A percentile compares a stretch with the other conserved stretches of the same genome.
phyloP scores from a whole-genome alignment of 768 basidiomycete genomes.

The Phylloporus rhodoxanthus region DNA sequence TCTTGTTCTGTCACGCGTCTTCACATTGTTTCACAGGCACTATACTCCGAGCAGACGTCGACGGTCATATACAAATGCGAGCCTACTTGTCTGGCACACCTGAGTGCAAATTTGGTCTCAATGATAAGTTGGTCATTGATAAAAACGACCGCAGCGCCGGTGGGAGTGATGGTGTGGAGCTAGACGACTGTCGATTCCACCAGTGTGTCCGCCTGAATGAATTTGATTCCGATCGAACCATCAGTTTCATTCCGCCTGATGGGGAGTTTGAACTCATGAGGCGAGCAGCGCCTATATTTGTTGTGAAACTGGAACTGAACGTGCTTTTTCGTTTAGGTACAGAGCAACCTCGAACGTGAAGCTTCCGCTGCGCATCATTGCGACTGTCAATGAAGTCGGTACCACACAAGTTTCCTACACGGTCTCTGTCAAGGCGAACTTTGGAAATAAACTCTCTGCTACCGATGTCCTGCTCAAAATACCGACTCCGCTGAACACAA shows the following conservation, averaged over 20 bases:
- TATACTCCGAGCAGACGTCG: constrained; percentile 91
- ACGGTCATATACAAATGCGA: constrained; percentile 97
- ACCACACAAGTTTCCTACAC: constrained; percentile 90
- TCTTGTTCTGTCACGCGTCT: neutral
- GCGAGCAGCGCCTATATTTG: constrained; percentile 37
- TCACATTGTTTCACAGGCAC: constrained; percentile 49
- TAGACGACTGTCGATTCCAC: constrained; percentile 98
- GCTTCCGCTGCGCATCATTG: constrained; percentile 81
- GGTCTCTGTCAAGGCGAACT: constrained; percentile 81
- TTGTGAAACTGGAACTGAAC: constrained; percentile 1
- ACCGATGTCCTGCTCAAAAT: constrained; percentile 90
- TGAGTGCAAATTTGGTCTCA: constrained; percentile 98
- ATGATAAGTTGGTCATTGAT: constrained; percentile 97
- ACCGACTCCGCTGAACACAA: constrained; percentile 95
- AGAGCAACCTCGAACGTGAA: constrained; percentile 96
- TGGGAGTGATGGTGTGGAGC: constrained; percentile 71
- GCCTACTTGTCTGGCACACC: constrained; percentile 96
- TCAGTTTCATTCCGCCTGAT: constrained; percentile 96
- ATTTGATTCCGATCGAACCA: constrained; percentile 89
- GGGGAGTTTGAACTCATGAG: constrained; percentile 99
- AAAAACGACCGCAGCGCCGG: constrained; percentile 57
- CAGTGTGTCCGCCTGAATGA: constrained; percentile 95
- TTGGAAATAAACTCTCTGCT: constrained; percentile 87
- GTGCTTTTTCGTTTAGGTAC: constrained; percentile 50
- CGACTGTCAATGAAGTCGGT: constrained; percentile 89